Percentiles rank a stretch among this genome's conserved stretches.
These are phyloP conservation scores for Coniosporium apollinis DNA, from an alignment of 495 filamentous ascomycete species.

Conservation along the genomic window DNA sequence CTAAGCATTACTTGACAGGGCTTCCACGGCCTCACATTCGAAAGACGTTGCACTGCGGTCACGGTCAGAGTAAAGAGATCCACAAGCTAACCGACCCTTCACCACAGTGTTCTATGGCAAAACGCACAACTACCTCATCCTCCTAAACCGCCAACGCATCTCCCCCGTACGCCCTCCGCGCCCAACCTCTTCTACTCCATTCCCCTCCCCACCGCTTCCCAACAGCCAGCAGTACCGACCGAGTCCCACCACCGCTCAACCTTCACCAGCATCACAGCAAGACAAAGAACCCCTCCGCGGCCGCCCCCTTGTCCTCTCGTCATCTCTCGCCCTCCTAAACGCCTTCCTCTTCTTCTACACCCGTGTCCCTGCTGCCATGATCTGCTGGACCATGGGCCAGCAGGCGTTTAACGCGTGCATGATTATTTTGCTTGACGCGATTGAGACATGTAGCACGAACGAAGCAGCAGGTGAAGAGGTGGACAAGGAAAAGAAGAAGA, in stretches of 20 bases:
- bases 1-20: too few relatives aligned
- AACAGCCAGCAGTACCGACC: too few relatives aligned
- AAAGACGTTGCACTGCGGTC: too few relatives aligned
- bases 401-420: conserved; percentile 33
- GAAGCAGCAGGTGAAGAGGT: conserved; percentile 1
- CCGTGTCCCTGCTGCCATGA: conserved; percentile 25
- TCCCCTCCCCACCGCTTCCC: too few relatives aligned
- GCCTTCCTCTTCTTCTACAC: conserved; percentile 30
- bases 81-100: not conserved
- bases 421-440: conserved; percentile 27
- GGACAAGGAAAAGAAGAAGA: not conserved
- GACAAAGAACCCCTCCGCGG: conserved; percentile 20
- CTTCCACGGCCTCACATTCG: too few relatives aligned
- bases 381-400: conserved; percentile 32
- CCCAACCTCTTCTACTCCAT: too few relatives aligned
- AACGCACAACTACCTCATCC: conserved; percentile 28
- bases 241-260: too few relatives aligned
- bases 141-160: conserved; percentile 29
- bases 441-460: conserved; percentile 24
- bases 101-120: conserved; percentile 24
- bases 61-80: too few relatives aligned
- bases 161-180: too few relatives aligned
- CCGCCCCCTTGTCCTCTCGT: conserved; percentile 26
- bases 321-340: conserved; percentile 22
- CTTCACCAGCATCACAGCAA: too few relatives aligned